These are phyloP conservation scores for Rauvolfia tetraphylla DNA, from an alignment of 257 asterid species.

Conservation along the genomic window DNA sequence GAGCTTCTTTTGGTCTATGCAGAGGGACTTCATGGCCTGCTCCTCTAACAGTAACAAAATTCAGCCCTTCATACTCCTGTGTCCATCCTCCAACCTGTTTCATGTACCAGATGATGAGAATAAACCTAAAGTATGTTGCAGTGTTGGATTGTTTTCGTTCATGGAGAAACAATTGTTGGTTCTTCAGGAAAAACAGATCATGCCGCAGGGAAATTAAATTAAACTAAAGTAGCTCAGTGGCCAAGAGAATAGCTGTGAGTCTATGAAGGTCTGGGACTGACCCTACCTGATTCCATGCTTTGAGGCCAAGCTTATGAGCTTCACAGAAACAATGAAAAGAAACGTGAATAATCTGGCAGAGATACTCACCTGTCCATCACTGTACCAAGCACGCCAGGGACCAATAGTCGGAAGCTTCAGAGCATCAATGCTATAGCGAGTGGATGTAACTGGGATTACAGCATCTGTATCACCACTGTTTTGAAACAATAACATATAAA, in stretches of 20 bases:
- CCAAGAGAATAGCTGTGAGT: not conserved
- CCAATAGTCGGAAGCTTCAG: slow-evolving; percentile 56
- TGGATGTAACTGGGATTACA: slow-evolving; percentile 88
- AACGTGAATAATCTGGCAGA: not conserved
- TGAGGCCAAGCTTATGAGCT: not conserved
- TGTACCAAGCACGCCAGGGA: slow-evolving; percentile 89
- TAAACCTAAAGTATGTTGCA: not conserved
- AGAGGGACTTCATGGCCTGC: slow-evolving; percentile 93
- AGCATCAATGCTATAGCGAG: slow-evolving; percentile 78
- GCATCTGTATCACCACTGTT: slow-evolving; percentile 92
- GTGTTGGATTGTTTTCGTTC: not conserved
- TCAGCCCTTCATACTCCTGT: slow-evolving; percentile 74
- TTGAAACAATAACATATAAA: not conserved
- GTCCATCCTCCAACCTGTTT: slow-evolving; percentile 94
- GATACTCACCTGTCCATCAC: slow-evolving; percentile 73
- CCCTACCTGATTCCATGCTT: not conserved
- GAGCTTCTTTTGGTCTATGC: slow-evolving; percentile 77
- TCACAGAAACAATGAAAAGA: not conserved
- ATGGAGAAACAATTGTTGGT: not conserved
- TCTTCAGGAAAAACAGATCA: not conserved
- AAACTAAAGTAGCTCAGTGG: not conserved
- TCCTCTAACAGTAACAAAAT: slow-evolving; percentile 77
- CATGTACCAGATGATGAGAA: not conserved
- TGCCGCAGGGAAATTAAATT: no score
- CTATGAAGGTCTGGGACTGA: not conserved